Percentiles rank a stretch among this genome's conserved stretches.
Conservation (phyloP, 2,329 filamentous ascomycete species). For the Mariannaea elegans region DNA sequence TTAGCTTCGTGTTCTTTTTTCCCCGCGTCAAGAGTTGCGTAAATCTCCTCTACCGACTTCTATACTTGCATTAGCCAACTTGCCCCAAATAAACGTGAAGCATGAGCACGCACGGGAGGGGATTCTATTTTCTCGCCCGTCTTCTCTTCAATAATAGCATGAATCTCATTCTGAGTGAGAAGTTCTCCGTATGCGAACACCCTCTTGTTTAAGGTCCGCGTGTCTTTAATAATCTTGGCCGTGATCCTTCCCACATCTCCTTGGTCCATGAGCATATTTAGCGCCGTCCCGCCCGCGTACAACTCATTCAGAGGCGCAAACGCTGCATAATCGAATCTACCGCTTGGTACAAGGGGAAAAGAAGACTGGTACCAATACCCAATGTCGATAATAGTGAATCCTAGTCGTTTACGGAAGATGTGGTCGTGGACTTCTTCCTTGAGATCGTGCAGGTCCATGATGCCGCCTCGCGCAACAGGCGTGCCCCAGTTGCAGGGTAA, state of each 20-base stretch:
- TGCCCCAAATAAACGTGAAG: background rate
- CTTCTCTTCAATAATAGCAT: conserved; percentile 54
- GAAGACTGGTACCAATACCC: conserved; percentile 65
- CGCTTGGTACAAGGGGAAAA: conserved; percentile 38
- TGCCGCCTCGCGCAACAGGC: background rate
- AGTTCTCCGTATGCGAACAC: conserved; percentile 59
- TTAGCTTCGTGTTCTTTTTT: background rate
- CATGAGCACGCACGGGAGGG: background rate
- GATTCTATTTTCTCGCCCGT: conserved; percentile 55
- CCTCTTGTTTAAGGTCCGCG: conserved; percentile 60
- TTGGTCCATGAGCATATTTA: conserved; percentile 55
- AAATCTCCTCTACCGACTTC: background rate
- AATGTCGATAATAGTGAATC: conserved; percentile 65
- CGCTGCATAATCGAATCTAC: conserved; percentile 39
- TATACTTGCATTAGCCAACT: background rate
- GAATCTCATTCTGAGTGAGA: conserved; percentile 55
- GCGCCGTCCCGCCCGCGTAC: conserved; percentile 55
- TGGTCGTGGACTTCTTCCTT: conserved; percentile 62
- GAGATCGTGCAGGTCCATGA: conserved; percentile 17
- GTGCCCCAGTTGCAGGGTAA: conserved; percentile 13
- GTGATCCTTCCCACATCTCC: conserved; percentile 61
- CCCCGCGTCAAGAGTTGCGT: background rate
- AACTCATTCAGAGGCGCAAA: conserved; percentile 47
- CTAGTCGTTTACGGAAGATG: conserved; percentile 55
- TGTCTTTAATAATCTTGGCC: conserved; percentile 59